These are phyloP conservation scores for Colletotrichum somersetense DNA, from an alignment of 2,329 filamentous ascomycete genomes.

Conservation along the genomic window DNA sequence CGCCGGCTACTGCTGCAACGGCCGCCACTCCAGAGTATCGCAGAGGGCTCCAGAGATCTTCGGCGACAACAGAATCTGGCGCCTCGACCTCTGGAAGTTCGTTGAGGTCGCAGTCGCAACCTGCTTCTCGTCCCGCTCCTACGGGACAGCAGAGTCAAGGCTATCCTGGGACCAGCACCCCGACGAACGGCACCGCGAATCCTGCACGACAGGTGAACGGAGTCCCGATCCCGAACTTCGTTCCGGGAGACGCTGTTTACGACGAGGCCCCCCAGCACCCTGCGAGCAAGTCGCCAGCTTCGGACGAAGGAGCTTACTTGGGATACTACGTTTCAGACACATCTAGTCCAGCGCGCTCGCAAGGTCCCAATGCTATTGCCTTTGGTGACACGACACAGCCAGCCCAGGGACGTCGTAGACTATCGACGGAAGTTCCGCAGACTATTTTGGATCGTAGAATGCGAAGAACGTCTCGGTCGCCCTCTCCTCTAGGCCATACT, in stretches of 20 bases:
- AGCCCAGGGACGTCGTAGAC: conserved; percentile 57
- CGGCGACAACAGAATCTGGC: conserved; percentile 62
- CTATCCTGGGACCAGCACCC: conserved; percentile 33
- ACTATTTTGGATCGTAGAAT: conserved; percentile 66
- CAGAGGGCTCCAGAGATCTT: conserved; percentile 68
- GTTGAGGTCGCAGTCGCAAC: conserved; percentile 76
- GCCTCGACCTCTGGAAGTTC: conserved; percentile 64
- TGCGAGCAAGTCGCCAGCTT: conserved; percentile 59
- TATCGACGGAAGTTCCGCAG: conserved; percentile 67
- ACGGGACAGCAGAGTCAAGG: conserved; percentile 37
- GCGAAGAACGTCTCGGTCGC: conserved; percentile 66
- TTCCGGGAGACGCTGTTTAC: conserved; percentile 65
- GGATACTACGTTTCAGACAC: conserved; percentile 55
- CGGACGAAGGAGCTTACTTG: conserved; percentile 59
- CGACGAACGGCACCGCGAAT: conserved; percentile 20
- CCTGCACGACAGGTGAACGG: conserved; percentile 60
- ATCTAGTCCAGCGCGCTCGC: conserved; percentile 45
- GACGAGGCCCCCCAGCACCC: conserved; percentile 59
- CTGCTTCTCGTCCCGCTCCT: conserved; percentile 62
- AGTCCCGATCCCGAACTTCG: conserved; percentile 66
- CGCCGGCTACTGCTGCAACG: conserved; percentile 60
- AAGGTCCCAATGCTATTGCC: conserved; percentile 56
- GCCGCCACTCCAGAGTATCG: conserved; percentile 64
- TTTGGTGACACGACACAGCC: conserved; percentile 62
- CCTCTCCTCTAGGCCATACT: conserved; percentile 66